Base-by-base conservation (phyloP, 352 stramenopile species). In the Peronosclerospora sorghi region DNA sequence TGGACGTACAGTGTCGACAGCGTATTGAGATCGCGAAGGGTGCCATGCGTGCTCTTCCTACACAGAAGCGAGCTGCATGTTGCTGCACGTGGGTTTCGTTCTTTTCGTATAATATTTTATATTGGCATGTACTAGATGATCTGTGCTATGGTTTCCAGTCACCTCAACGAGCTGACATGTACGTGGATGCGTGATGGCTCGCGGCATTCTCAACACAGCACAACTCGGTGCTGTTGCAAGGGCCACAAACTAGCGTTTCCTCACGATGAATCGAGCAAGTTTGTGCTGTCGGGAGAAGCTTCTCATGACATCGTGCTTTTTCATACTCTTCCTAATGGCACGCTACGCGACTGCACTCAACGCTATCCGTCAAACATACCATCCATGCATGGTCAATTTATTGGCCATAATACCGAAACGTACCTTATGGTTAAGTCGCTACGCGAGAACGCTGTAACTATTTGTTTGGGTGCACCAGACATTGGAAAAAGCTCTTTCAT, bases 191-290 rank as follows among this genome's bases (percentile, higher is more conserved):
- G 66, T 0, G 50, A 57, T 20, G 77, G 77, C 0, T 84, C 69
- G 14, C 57, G 68, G 0, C 77, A 90, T 48, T 80, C 74, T 0
- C 65, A 83, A 18, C 77, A 90, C 44, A 73, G 63, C 35, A 54
- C 68, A 24, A 68, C 73, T 19, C 58, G 76, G 19, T 90, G 77
- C 40, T 90, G 77, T 43, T 90, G 77, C 56, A 90, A 87, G 29
- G 68, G 68, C 0, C 55, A 83, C 3, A 43, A 52, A 14, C 51
- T 89, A 13, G 52, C 70, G 30, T 89, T 83, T 35, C 77, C 77
- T 1, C 77, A 90, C 35, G 77, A 90, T 39, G 77, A 90, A 39
- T 87, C 74, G 13, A 86, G 72, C 57, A 90, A 90, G 29, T 90
- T 90, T 37, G 20, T 90, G 10, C 42, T 90, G 4, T 43, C 87